Base-by-base conservation (phyloP, 2,329 filamentous ascomycete species). In the Ceratocystis harringtonii region DNA sequence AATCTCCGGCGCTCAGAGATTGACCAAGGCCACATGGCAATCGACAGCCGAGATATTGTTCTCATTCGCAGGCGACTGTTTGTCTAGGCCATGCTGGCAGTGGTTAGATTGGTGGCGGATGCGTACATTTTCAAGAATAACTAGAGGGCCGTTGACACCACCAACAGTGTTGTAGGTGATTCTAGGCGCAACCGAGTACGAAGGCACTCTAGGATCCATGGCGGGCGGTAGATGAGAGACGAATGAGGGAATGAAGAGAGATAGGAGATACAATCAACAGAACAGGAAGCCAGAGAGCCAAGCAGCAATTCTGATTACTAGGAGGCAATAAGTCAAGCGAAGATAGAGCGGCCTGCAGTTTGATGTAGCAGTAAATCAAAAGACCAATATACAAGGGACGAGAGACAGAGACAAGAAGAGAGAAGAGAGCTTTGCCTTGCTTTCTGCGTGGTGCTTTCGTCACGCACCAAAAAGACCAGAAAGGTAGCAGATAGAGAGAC, bases 151-250 rank as follows among this genome's bases (percentile, higher is more conserved):
- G 79, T 99, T 99, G 78, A 99, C 87, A 80, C 92, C 92, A 74
- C 91, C 90, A 75, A 99, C 91, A 72, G 94, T 99, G 81, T 99
- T 99, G 85, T 99, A 99, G 73, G 88, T 86, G 78, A 97, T 77
- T 72, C 81, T 78, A 68, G 82, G 82, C 70, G 79, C 75, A 71
- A 84, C 77, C 69, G 80, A 82, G 76, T 84, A 84, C 68, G 80
- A 81, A 69, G 81, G 78, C 71, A 82, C 80, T 74, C 82, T 79
- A 66, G 80, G 80, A 75, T 84, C 82, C 63, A 65, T 65, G 41
- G 43, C 43, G 52, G 57, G 44, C 44, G 44, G 28, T 30, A 58
- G 55, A 48, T 58, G 50, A 64, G 48, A 12, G 28, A 45, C 44
- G 22, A 58, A 64, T 30, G 44, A 55, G 62, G 30, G 44, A 52